Conservation (phyloP, 1,284 basidiomycete genomes). For the Limonomyces culmigenus region DNA sequence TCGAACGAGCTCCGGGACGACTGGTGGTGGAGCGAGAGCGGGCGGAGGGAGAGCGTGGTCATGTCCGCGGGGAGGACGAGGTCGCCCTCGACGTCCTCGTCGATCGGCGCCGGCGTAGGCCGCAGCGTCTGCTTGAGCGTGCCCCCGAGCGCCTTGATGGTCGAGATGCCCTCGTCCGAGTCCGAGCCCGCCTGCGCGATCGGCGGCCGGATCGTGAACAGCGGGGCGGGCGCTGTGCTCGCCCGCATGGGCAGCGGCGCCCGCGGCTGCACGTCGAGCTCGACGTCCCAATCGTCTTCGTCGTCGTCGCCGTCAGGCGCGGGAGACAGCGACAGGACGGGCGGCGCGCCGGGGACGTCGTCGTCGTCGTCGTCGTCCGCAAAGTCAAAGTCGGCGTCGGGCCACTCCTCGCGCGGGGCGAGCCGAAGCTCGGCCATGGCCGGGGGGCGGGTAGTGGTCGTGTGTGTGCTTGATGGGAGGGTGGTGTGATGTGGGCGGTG, state of each 20-base stretch:
- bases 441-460: constrained; percentile 6
- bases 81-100: constrained; percentile 60
- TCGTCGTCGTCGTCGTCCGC: constrained; percentile 34
- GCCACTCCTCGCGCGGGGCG: constrained; percentile 60
- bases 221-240: constrained; percentile 3
- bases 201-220: constrained; percentile 52
- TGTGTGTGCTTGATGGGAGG: constrained; percentile 9
- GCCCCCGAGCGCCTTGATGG: constrained; percentile 35
- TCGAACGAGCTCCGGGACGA: constrained; percentile 66
- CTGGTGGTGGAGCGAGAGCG: constrained; percentile 50
- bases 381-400: constrained; percentile 69
- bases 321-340: constrained; percentile 34
- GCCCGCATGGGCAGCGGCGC: neutral
- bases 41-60: constrained; percentile 59
- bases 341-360: constrained; percentile 44
- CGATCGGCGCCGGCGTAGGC: constrained; percentile 21
- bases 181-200: constrained; percentile 37
- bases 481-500: constrained; percentile 6
- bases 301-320: constrained; percentile 42
- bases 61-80: constrained; percentile 64
- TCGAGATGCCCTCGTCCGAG: constrained; percentile 62
- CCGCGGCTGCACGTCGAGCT: constrained; percentile 32
- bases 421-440: constrained; percentile 43
- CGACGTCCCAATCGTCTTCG: constrained; percentile 53
- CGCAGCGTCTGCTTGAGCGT: constrained; percentile 20